Conservation (phyloP, 768 basidiomycete genomes). For the Hygrophorus pudorinus region DNA sequence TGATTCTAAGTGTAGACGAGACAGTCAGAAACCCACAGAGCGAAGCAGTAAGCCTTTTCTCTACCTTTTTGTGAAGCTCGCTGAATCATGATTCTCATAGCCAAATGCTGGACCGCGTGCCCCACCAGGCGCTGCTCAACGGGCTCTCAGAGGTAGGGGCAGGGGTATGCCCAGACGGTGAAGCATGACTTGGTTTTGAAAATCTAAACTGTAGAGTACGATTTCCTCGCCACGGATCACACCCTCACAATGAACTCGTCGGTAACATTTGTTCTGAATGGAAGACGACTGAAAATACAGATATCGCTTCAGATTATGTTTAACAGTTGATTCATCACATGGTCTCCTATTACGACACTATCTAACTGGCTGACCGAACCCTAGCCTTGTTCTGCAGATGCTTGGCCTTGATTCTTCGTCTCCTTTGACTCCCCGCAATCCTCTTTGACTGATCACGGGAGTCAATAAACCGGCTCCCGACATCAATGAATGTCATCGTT, state of each 20-base stretch:
- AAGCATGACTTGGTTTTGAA: slow-evolving; percentile 8
- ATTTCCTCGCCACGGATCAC: too few relatives aligned
- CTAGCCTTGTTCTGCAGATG: slow-evolving; percentile 17
- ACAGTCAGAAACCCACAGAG: slow-evolving; percentile 94
- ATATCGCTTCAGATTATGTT: background rate
- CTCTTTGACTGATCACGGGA: slow-evolving; percentile 41
- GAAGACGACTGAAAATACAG: too few relatives aligned
- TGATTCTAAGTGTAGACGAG: slow-evolving; percentile 95
- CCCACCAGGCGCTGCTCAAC: slow-evolving; percentile 84
- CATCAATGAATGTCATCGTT: slow-evolving; percentile 59
- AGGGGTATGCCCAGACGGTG: slow-evolving; percentile 73
- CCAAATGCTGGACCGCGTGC: slow-evolving; percentile 78
- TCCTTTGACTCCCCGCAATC: slow-evolving; percentile 38
- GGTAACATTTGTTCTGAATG: background rate
- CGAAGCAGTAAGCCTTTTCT: slow-evolving; percentile 57
- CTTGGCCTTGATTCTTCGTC: slow-evolving; percentile 22
- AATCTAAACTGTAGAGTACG: background rate
- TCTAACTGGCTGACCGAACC: background rate
- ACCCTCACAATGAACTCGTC: background rate
- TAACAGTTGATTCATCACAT: background rate
- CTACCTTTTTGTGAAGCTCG: slow-evolving; percentile 1
- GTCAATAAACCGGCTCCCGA: slow-evolving; percentile 63
- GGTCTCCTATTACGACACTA: too few relatives aligned
- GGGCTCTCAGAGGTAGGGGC: slow-evolving; percentile 80
- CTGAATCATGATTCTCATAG: slow-evolving; percentile 28